Base-by-base conservation (phyloP, 192 early-diverging fungal species). In the Backusella parvicylindrica region DNA sequence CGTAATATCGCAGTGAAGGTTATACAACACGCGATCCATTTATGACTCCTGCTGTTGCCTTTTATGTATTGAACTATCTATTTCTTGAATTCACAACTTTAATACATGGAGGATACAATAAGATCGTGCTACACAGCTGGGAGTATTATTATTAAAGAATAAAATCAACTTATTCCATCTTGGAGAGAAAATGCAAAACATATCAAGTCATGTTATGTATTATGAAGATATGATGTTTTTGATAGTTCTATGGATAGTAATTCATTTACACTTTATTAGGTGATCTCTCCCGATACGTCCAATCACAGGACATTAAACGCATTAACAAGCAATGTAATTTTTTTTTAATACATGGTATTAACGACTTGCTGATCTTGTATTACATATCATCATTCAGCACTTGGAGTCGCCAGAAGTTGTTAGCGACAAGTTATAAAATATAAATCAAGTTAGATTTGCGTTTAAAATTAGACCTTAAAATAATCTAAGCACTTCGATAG, bases 11-110 rank as follows among this genome's bases (percentile, higher is more conserved):
- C 26, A 28, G 2, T 23, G 23, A 60, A 28, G 9, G 53, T 60
- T 60, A 26, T 23, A 60, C 53, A 60, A 60, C 53, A 60, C 53
- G 53, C 53, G 53, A 60, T 60, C 53, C 53, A 60, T 60, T 60
- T 23, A 60, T 60, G 53, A 60, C 53, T 60, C 53, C 53, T 60
- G 12, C 53, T 60, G 53, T 28, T 60, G 11, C 53, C 53, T 60
- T 60, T 60, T 60, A 60, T 60, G 53, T 26, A 60, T 12, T 11
- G 9, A 56, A 56, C 16, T 56, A 26, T 56, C n/a, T 60, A 28
- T 60, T 13, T 60, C 53, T 47, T 47, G 18, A 47, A 47, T 47
- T n/a, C 43, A 47, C 18, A 47, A 16, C 43, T n/a, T 47, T 47
- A 47, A 47, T 47, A 15, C n/a, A n/a, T 47, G 43, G n/a, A 18